These are phyloP conservation scores for Erodium moschatum DNA, from an alignment of 441 rosid species.

Conservation along the genomic window DNA sequence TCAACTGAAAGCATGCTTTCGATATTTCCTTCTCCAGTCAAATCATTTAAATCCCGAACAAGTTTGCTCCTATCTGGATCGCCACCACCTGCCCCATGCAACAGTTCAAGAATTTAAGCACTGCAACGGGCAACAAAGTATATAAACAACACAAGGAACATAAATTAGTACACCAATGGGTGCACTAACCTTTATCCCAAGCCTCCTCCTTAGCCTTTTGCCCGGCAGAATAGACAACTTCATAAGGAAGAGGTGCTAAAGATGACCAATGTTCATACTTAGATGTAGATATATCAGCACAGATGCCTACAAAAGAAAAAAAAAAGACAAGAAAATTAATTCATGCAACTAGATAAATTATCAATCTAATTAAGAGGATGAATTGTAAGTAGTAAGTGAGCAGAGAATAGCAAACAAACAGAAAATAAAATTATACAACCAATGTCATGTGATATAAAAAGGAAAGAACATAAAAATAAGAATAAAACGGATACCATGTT, in stretches of 20 bases:
- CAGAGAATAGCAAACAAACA: neutral
- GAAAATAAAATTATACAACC: neutral
- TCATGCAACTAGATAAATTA: neutral
- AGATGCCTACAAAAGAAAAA: constrained; percentile 48
- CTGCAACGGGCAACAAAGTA: neutral
- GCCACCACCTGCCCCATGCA: constrained; percentile 36
- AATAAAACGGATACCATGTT: constrained; percentile 50
- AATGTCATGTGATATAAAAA: neutral
- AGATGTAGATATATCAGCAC: constrained; percentile 64
- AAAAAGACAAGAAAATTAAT: constrained; percentile 17
- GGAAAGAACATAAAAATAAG: neutral
- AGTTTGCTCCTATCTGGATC: constrained; percentile 45
- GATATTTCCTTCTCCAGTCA: constrained; percentile 88
- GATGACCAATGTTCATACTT: constrained; percentile 91
- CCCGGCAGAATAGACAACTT: constrained; percentile 88
- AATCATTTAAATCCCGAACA: constrained; percentile 53
- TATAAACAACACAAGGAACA: constrained; percentile 5
- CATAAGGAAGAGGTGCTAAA: constrained; percentile 92
- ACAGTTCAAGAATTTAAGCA: constrained; percentile 20
- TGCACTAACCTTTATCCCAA: constrained; percentile 50
- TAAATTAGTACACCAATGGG: constrained; percentile 16
- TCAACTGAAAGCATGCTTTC: constrained; percentile 95
- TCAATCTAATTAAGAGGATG: neutral
- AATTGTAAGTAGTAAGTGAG: neutral
- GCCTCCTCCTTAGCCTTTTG: constrained; percentile 82